Base-by-base conservation (phyloP, 1,284 basidiomycete species). In the Trametes hirsuta region DNA sequence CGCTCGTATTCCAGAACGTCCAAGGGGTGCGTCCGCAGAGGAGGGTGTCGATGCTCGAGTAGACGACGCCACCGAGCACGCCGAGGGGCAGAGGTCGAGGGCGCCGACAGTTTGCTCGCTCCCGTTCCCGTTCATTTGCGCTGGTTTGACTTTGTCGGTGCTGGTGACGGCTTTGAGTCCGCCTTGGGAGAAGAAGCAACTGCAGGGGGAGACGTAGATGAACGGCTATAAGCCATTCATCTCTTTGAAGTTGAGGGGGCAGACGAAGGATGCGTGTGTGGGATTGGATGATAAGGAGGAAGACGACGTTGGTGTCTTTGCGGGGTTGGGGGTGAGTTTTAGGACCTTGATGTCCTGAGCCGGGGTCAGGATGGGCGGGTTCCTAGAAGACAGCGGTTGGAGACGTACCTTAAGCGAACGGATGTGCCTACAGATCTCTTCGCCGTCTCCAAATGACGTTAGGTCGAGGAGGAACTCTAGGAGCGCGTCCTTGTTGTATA, bases 401-500 rank as follows among this genome's bases (percentile, higher is more conserved):
- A 6, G 22, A 75, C 86, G 59, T 67, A 94, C 94, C 84, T 96
- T 97, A 44, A 97, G 75, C 15, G 90, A 90, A 64, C 90, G 83
- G 53, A 97, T 86, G 74, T 98, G 93, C 2, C 91, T 90, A 70
- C 93, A 94, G 69, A 94, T 94, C 65, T 85, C 81, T 64, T 91
- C 88, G 0, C 92, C 92, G 64, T 95, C 93, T 10, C 92, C 93
- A 71, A 91, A 93, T 0, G 85, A 79, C 9, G 83, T 76, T 69
- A 84, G 87, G 73, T 96, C 90, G 24, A 97, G 77, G 39, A 97
- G 80, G 73, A 88, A 95, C 72, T 96, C 93, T 49, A 97, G 82
- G 44, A 97, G 79, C 0, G 94, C 87, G 70, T 95, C 95, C 73
- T 96, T 97, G 76, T 97, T 98, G 73, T 97, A 97, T 2, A 97